These are phyloP conservation scores for Periconia sp. DNA, from an alignment of 2,329 filamentous ascomycete genomes.

Conservation along the genomic window DNA sequence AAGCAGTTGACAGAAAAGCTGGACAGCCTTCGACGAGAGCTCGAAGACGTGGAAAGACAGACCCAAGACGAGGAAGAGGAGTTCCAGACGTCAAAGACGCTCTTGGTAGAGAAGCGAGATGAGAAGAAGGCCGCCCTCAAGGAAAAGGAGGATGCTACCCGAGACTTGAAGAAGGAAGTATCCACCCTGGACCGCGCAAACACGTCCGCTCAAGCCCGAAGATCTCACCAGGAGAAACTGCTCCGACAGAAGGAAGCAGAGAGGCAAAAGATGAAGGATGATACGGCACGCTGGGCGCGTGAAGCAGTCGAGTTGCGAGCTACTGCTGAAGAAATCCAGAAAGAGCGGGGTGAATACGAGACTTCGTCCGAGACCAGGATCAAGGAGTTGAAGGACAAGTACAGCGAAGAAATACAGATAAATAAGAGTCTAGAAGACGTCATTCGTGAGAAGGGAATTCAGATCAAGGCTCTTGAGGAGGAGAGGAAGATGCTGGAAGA, in stretches of 20 bases:
- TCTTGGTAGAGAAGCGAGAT: slow-evolving; percentile 76
- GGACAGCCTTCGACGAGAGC: slow-evolving; percentile 80
- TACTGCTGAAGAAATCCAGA: slow-evolving; percentile 57
- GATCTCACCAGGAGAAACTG: slow-evolving; percentile 75
- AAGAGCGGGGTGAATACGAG: slow-evolving; percentile 46
- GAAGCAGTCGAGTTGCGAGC: slow-evolving; percentile 64
- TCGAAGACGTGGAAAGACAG: slow-evolving; percentile 76
- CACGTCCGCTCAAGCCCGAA: slow-evolving; percentile 78
- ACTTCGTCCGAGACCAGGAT: slow-evolving; percentile 47
- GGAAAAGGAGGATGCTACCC: slow-evolving; percentile 89
- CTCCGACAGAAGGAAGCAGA: slow-evolving; percentile 73
- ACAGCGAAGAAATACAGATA: slow-evolving; percentile 49
- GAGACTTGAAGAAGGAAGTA: slow-evolving; percentile 81
- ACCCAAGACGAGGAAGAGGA: slow-evolving; percentile 67
- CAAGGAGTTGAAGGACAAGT: slow-evolving; percentile 48
- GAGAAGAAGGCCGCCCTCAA: slow-evolving; percentile 77
- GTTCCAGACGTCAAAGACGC: slow-evolving; percentile 51
- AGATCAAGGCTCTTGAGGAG: slow-evolving; percentile 76
- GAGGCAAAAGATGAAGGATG: slow-evolving; percentile 72
- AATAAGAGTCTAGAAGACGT: slow-evolving; percentile 73
- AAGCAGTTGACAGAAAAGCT: slow-evolving; percentile 82
- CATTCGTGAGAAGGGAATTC: slow-evolving; percentile 71
- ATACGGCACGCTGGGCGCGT: slow-evolving; percentile 70
- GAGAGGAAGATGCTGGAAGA: slow-evolving; percentile 63
- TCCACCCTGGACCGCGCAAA: slow-evolving; percentile 82